Evolutionary conservation across 2,329 filamentous ascomycete genomes (phyloP).

Genomic region (Simplicillium sp.): DNA sequence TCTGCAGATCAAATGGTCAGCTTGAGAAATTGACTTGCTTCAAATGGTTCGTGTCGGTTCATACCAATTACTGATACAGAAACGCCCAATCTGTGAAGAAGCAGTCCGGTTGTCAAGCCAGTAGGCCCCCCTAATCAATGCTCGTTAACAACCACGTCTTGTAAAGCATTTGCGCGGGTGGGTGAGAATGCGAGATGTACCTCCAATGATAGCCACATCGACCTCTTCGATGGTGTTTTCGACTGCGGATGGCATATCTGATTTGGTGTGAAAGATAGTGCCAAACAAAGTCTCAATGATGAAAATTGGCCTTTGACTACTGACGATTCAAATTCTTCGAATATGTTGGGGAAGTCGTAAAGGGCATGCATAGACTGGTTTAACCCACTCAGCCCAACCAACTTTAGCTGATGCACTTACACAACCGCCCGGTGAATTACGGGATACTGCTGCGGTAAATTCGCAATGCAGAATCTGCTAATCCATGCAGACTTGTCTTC

Average conservation of each 20-base stretch:
- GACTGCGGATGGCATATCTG: slow-evolving; percentile 3
- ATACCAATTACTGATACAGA: slow-evolving; percentile 28
- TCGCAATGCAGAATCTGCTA: too few species aligned
- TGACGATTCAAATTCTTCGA: too few species aligned
- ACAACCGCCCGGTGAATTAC: too few species aligned
- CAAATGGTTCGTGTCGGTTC: neutral
- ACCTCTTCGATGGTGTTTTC: slow-evolving; percentile 7
- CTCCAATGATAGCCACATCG: slow-evolving; percentile 27
- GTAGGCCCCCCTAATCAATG: slow-evolving; percentile 29
- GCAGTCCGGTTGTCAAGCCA: slow-evolving; percentile 32
- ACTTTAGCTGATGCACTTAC: too few species aligned
- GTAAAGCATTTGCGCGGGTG: too few species aligned
- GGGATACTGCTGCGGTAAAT: too few species aligned
- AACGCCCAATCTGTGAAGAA: slow-evolving; percentile 30
- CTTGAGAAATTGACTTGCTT: neutral
- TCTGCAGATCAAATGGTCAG: slow-evolving; percentile 17
- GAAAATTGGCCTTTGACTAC: neutral
- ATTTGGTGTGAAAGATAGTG: too few species aligned
- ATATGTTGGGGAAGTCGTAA: too few species aligned
- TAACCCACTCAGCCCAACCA: too few species aligned
- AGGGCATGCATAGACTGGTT: too few species aligned
- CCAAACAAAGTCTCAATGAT: too few species aligned
- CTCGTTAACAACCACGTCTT: slow-evolving; percentile 4
- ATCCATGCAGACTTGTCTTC: too few species aligned
- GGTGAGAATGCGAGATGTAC: slow-evolving; percentile 13